Evolutionary conservation across 352 stramenopile species (phyloP).

Genomic region (Pythium sukuiense): DNA sequence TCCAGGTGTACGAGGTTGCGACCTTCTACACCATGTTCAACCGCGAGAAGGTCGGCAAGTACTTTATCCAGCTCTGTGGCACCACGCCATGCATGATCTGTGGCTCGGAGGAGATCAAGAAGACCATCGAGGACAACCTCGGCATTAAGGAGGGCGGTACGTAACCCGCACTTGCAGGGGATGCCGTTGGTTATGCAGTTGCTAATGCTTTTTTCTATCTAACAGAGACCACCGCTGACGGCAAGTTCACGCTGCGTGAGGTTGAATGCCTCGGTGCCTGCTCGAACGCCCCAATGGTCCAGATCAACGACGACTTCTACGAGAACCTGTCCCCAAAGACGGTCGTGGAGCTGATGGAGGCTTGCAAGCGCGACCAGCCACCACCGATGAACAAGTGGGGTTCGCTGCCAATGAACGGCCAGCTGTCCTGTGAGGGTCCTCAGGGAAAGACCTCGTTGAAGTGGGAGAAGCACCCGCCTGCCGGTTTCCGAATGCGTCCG

Average conservation of each 20-base stretch:
- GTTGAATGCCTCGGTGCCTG: constrained; percentile 99
- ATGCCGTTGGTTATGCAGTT: not conserved
- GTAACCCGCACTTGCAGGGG: constrained; percentile 2
- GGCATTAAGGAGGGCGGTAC: constrained; percentile 96
- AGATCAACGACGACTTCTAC: constrained; percentile 99
- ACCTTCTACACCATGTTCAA: constrained; percentile 99
- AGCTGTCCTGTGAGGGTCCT: constrained; percentile 98
- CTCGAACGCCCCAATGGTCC: constrained; percentile 99
- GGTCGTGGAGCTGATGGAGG: constrained; percentile 96
- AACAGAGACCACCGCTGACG: constrained; percentile 76
- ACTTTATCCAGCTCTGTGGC: constrained; percentile 97
- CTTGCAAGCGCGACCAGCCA: constrained; percentile 93
- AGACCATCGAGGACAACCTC: constrained; percentile 97
- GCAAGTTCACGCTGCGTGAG: constrained; percentile 94
- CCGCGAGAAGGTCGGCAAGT: constrained; percentile 94
- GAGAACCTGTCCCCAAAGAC: constrained; percentile 98
- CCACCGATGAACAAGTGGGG: constrained; percentile 98
- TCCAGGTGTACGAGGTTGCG: constrained; percentile 99
- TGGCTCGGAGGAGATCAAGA: constrained; percentile 99
- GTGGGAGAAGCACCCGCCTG: constrained; percentile 79
- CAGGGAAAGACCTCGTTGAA: constrained; percentile 94
- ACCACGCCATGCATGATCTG: constrained; percentile 99
- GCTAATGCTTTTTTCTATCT: constrained; percentile 11
- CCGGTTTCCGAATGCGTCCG: constrained; percentile 90
- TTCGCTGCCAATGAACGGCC: constrained; percentile 99